A percentile compares a stretch with the other conserved stretches of the same genome.
These are phyloP conservation scores for Strombidium stylifer DNA, from an alignment of 73 alveolate genomes.

Conservation along the genomic window DNA sequence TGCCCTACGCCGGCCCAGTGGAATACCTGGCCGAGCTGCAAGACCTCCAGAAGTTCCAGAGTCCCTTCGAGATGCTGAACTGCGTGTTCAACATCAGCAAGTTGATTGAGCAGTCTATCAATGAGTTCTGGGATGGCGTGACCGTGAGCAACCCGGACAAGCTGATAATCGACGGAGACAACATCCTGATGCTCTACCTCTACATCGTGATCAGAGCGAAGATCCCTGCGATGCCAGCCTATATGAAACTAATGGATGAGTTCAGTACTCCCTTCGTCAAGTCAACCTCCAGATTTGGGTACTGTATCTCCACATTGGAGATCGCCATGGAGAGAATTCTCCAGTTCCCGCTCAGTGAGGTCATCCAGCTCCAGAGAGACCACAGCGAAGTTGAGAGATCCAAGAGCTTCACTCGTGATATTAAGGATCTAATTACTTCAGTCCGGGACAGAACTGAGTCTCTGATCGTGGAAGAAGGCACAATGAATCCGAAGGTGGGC, in stretches of 20 bases:
- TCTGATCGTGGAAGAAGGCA: no score
- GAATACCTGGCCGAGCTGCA: no score
- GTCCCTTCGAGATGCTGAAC: conserved; percentile 14
- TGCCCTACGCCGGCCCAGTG: no score
- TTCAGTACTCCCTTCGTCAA: conserved; percentile 11
- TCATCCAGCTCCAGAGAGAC: no score
- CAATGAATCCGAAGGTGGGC: no score
- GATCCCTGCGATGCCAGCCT: neutral
- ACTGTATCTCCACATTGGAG: conserved; percentile 4
- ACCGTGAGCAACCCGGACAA: conserved; percentile 5
- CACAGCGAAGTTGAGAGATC: no score
- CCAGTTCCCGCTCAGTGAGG: no score
- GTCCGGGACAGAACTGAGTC: no score
- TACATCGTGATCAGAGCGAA: conserved; percentile 4
- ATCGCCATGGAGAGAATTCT: conserved; percentile 7
- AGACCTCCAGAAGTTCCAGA: neutral
- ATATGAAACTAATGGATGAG: conserved; percentile 1
- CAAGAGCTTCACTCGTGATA: no score
- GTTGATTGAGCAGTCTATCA: neutral
- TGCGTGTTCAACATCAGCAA: neutral
- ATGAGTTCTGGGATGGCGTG: conserved; percentile 17
- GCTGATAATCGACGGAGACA: conserved; percentile 23
- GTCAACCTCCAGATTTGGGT: conserved; percentile 10
- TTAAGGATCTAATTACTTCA: no score
- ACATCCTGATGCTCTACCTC: neutral